These are phyloP conservation scores for Aureobasidium sp. DNA, from an alignment of 2,329 filamentous ascomycete genomes.

Conservation along the genomic window DNA sequence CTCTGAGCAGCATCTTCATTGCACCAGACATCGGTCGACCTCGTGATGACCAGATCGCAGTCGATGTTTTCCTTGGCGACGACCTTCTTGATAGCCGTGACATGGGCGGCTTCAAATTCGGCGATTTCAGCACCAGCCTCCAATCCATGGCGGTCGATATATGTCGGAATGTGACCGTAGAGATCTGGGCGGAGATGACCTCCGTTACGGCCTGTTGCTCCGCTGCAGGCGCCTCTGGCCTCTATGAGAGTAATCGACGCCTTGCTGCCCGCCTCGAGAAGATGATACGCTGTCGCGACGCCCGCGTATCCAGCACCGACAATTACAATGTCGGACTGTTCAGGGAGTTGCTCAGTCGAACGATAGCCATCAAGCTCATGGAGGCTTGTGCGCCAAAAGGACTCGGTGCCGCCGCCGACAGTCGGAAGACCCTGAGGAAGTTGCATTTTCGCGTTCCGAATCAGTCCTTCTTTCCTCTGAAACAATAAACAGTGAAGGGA, in stretches of 20 bases:
- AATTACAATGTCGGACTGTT: constrained; percentile 57
- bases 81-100: constrained; percentile 34
- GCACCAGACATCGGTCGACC: constrained; percentile 34
- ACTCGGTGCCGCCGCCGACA: neutral
- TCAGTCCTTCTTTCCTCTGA: neutral
- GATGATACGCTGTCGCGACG: constrained; percentile 26
- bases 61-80: constrained; percentile 37
- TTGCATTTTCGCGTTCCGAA: neutral
- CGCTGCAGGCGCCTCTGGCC: constrained; percentile 68
- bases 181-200: constrained; percentile 39
- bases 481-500: neutral
- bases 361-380: constrained; percentile 49
- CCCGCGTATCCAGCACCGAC: constrained; percentile 69
- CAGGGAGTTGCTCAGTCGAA: constrained; percentile 56
- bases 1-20: constrained; percentile 27
- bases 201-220: constrained; percentile 61
- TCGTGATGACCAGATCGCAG: constrained; percentile 36
- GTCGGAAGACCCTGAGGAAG: constrained; percentile 8
- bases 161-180: constrained; percentile 31
- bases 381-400: constrained; percentile 40
- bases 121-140: constrained; percentile 30
- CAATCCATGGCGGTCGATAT: constrained; percentile 22
- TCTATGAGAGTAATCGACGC: constrained; percentile 60
- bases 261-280: constrained; percentile 30
- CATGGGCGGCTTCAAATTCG: constrained; percentile 31